Evolutionary conservation across 768 basidiomycete species (phyloP), one percentile per base, ranked within the genome.

Genomic region (Leccinum incarnatum): DNA sequence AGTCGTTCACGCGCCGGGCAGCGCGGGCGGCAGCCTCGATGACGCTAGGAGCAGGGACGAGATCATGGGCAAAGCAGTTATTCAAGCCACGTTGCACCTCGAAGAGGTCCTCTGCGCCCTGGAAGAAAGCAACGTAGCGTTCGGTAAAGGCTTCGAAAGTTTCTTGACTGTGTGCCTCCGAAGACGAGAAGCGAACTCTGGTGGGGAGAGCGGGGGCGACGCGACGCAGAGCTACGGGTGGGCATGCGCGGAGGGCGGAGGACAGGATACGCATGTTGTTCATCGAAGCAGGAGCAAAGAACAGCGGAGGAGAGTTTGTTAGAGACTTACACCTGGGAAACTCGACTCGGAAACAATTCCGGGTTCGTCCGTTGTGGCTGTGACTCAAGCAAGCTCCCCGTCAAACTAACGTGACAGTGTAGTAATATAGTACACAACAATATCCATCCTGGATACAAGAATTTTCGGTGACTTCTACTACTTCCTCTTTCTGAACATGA

Each of bases 1-100:
- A 98, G 82, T 98, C 95, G 77, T 99, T 89, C 61, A 97, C 93
- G 64, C 95, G 85, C 64, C 97, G 81, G 21, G 92, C 85, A 57
- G 95, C 94, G 55, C 86, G 85, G 61, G 95, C 78, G 27, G 93
- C 93, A 62, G 92, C 90, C 77, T 95, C 93, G 55, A 95, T 77
- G 67, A 96, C 92, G 55, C 79, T 73, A 27, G 92, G 83, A 2
- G 91, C 84, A 5, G 94, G 94, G 14, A 97, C 95, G 62, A 97
- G 85, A 75, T 99, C 97, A 75, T 98, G 96, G 2, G 97, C 93
- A 74, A 99, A 99, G 80, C 95, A 98, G 83, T 99, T 99, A 83
- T 99, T 98, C 69, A 99, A 81, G 40, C 97, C 97, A 53, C 97
- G 92, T 78, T 99, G 96, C 63, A 99, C 90, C 81, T 99, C 97